phyloP scores from a whole-genome alignment of 139 green algal genomes.

The Chlamydomonas sp. region DNA sequence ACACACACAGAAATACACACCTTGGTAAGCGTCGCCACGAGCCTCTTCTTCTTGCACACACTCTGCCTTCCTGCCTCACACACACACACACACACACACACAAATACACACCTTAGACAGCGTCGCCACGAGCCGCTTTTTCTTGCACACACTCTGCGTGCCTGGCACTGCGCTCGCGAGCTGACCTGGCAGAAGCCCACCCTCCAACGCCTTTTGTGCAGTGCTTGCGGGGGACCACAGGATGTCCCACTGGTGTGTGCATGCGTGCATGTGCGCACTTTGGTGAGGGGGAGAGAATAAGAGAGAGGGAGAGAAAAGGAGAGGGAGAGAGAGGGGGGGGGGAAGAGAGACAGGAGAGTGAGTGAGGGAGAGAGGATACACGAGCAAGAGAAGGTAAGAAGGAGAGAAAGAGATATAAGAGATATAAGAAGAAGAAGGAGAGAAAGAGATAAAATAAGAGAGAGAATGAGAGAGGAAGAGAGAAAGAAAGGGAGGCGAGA shows the following conservation, averaged over 20 bases:
- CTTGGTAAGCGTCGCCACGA: background rate
- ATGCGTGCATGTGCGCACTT: too few species aligned
- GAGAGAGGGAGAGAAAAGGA: background rate
- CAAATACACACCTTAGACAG: too few species aligned
- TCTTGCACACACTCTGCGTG: constrained; percentile 28
- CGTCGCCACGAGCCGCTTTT: constrained; percentile 23
- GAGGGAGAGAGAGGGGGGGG: background rate
- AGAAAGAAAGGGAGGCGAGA: too few species aligned
- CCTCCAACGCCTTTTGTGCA: constrained; percentile 25
- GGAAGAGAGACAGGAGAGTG: background rate
- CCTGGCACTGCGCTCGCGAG: constrained; percentile 39
- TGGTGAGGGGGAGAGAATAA: background rate
- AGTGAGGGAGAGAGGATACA: background rate
- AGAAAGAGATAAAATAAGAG: too few species aligned
- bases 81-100: too few species aligned
- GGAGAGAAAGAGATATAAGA: too few species aligned
- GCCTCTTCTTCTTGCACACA: background rate
- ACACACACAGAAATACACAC: too few species aligned
- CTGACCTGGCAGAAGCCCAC: constrained; percentile 22
- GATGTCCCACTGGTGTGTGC: too few species aligned
- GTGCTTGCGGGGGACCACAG: constrained; percentile 22
- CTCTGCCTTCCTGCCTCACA: too few species aligned
- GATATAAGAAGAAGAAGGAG: too few species aligned
- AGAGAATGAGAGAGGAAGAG: too few species aligned
- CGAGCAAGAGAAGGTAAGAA: too few species aligned